Evolutionary conservation across 805 yeast genomes (phyloP), one percentile per base, ranked within the genome.

Genomic region (Nakazawaea laoshanensis): DNA sequence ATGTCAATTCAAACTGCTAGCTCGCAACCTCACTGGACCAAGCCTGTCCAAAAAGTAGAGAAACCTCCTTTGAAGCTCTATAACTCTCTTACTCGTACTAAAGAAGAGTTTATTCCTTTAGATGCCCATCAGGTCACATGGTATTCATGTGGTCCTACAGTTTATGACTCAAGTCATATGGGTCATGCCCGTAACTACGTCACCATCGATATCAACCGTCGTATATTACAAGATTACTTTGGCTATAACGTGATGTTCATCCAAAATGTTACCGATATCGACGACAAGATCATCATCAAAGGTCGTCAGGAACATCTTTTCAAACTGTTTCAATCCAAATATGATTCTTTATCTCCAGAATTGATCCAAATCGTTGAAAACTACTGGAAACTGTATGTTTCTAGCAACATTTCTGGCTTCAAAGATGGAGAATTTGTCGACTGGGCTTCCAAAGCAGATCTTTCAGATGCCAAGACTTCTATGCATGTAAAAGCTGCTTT

Each of bases 141-240:
- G 98, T 92, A 92, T 62, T 83, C 87, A 37, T 92, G 98, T 69
- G 98, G 98, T 5, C 98, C 98, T 9, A 92, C 98, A 1, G 98
- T 92, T 11, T 92, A 92, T 52, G 95, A 92, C 57, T 76, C 92
- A 21, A 74, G 88, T 33, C 98, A 92, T 52, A 87, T 92, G 96
- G 98, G 98, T 15, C 98, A 92, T 55, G 98, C 98, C 10, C 70
- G 98, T 57, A 92, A 92, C 59, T 92, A 92, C 50, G 97, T 92
- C 31, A 75, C 95, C 7, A 84, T 83, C 33, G 98, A 92, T 55
- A 86, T 92, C 52, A 83, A 87, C 53, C 76, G 98, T 54, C 71
- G 98, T 45, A 72, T 92, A 32, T 53, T 92, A 43, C 86, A 80
- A 55, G 85, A 89, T 55, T 89, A 86, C 57, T 92, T 92, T 57